These are phyloP conservation scores for Taphrina communis DNA, from an alignment of 1,139 yeast species.

Conservation along the genomic window DNA sequence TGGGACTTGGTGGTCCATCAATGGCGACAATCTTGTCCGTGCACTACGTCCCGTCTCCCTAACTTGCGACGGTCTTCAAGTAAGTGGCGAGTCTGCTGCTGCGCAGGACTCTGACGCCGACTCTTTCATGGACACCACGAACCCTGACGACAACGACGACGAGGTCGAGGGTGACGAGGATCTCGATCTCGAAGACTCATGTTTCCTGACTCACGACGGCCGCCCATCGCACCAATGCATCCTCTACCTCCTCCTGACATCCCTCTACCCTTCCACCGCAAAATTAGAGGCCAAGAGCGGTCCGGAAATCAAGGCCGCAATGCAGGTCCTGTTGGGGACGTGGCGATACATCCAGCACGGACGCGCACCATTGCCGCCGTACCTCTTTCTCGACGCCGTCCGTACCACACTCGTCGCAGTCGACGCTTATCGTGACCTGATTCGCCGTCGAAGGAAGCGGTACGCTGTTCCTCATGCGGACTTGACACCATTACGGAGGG, in stretches of 20 bases:
- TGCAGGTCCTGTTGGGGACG: conserved; percentile 1
- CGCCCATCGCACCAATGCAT: not conserved
- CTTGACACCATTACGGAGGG: not conserved
- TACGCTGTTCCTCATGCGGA: not conserved
- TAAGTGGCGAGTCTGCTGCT: not conserved
- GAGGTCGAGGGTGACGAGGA: conserved; percentile 21
- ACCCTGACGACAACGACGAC: not conserved
- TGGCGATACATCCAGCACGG: conserved; percentile 32
- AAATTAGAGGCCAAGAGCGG: not conserved
- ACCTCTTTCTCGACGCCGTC: conserved; percentile 27
- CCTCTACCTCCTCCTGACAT: conserved; percentile 11
- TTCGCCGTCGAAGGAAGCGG: not conserved
- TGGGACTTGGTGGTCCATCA: conserved; percentile 16
- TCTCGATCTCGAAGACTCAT: not conserved
- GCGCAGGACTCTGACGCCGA: conserved; percentile 1
- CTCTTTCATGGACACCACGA: not conserved
- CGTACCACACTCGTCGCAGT: not conserved
- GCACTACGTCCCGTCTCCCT: not conserved
- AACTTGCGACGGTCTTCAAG: not conserved
- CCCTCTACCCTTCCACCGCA: not conserved
- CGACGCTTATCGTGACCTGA: not conserved
- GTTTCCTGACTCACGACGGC: not conserved
- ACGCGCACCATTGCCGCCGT: conserved; percentile 15
- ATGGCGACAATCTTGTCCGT: conserved; percentile 18
- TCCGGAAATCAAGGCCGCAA: conserved; percentile 1